Evolutionary conservation across 257 asterid genomes (phyloP).

Genomic region (Avicennia marina): DNA sequence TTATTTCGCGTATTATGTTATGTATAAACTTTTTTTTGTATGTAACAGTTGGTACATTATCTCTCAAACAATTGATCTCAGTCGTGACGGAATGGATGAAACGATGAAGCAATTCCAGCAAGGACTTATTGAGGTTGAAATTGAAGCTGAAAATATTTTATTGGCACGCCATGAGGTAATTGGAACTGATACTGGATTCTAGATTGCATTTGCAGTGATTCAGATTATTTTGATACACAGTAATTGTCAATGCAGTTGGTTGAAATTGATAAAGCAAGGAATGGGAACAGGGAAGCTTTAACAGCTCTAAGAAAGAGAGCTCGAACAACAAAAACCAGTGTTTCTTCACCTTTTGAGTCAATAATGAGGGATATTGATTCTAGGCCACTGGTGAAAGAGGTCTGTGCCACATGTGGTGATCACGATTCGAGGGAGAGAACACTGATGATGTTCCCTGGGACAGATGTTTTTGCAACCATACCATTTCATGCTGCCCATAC

Average conservation of each 20-base stretch:
- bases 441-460: slow-evolving; percentile 77
- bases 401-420: slow-evolving; percentile 79
- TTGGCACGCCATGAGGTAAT: slow-evolving; percentile 82
- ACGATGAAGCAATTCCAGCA: slow-evolving; percentile 48
- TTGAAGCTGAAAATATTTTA: slow-evolving; percentile 70
- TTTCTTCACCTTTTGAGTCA: slow-evolving; percentile 73
- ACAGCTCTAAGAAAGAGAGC: slow-evolving; percentile 79
- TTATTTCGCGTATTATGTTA: no score
- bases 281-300: slow-evolving; percentile 84
- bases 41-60: no score
- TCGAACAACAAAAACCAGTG: slow-evolving; percentile 62
- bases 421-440: slow-evolving; percentile 75
- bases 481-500: slow-evolving; percentile 98
- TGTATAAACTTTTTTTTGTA: no score
- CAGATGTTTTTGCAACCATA: slow-evolving; percentile 56
- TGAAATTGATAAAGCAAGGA: slow-evolving; percentile 77
- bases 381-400: slow-evolving; percentile 74
- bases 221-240: background rate
- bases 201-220: slow-evolving; percentile 1
- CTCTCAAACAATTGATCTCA: background rate
- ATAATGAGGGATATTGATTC: slow-evolving; percentile 75
- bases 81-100: slow-evolving; percentile 39
- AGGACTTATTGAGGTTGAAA: slow-evolving; percentile 59
- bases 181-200: slow-evolving; percentile 8
- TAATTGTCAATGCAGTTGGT: slow-evolving; percentile 51